A percentile compares a stretch with the other conserved stretches of the same genome.
phyloP scores from a whole-genome alignment of 2,329 filamentous ascomycete species.

The Tolypocladium sp. region DNA sequence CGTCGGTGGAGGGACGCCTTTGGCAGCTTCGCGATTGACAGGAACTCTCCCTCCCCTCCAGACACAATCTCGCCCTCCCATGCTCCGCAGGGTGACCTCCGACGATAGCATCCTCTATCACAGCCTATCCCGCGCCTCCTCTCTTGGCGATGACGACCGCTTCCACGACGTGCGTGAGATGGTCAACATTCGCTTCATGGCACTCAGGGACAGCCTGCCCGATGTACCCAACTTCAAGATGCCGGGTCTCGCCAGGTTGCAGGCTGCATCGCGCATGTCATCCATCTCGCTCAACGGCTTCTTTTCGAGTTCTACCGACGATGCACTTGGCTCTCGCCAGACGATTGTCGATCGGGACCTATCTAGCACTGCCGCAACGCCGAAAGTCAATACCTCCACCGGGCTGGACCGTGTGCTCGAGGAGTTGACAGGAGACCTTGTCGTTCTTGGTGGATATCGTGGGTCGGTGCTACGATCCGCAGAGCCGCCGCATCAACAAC shows the following conservation, averaged over 20 bases:
- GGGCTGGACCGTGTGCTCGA: conserved; percentile 50
- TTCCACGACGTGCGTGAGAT: conserved; percentile 76
- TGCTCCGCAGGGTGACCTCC: conserved; percentile 24
- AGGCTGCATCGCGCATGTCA: conserved; percentile 19
- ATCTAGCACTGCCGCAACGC: not conserved
- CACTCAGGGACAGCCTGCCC: conserved; percentile 78
- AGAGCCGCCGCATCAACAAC: conserved; percentile 70
- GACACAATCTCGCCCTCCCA: conserved; percentile 10
- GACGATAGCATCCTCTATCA: conserved; percentile 74
- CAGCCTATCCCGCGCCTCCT: conserved; percentile 68
- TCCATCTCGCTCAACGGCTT: conserved; percentile 22
- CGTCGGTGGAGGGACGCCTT: not conserved
- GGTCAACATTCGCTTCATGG: conserved; percentile 83
- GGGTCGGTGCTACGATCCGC: conserved; percentile 84
- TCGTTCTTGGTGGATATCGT: conserved; percentile 83
- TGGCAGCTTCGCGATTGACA: not conserved
- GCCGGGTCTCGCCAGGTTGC: conserved; percentile 49
- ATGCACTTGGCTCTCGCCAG: conserved; percentile 11
- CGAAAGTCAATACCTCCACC: conserved; percentile 9
- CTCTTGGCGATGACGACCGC: conserved; percentile 71
- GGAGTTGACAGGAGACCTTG: conserved; percentile 70
- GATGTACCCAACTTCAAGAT: conserved; percentile 71
- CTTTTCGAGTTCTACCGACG: conserved; percentile 17
- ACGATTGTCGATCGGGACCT: conserved; percentile 11
- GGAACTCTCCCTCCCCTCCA: not conserved